A percentile compares a stretch with the other conserved stretches of the same genome.
Conservation (phyloP, 2,329 filamentous ascomycete genomes). For the Pseudopithomyces chartarum region DNA sequence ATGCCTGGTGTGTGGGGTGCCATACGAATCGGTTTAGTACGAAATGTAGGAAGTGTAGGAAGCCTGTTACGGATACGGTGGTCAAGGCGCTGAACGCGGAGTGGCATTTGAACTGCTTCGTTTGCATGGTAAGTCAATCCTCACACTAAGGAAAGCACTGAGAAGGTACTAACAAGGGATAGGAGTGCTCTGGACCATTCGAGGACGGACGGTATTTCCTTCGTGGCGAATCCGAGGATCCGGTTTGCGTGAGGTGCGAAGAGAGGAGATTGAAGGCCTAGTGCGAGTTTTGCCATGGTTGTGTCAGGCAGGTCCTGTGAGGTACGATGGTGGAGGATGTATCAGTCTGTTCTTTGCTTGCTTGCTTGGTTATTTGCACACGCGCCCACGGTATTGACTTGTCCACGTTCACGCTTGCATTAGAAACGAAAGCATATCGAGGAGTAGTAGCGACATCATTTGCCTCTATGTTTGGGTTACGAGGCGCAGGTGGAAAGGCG, state of each 20-base stretch:
- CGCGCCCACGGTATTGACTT: not conserved
- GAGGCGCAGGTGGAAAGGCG: slow-evolving; percentile 8
- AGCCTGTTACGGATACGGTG: slow-evolving; percentile 86
- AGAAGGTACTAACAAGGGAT: slow-evolving; percentile 18
- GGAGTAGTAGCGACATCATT: slow-evolving; percentile 6
- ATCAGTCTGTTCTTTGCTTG: slow-evolving; percentile 4
- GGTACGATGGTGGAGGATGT: not conserved
- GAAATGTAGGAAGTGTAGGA: slow-evolving; percentile 84
- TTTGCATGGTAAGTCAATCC: slow-evolving; percentile 64
- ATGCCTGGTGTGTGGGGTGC: slow-evolving; percentile 93
- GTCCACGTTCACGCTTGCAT: slow-evolving; percentile 1
- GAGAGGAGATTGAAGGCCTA: slow-evolving; percentile 65
- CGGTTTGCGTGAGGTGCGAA: slow-evolving; percentile 67
- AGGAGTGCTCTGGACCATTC: slow-evolving; percentile 66
- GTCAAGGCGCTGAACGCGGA: slow-evolving; percentile 86
- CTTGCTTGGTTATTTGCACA: not conserved
- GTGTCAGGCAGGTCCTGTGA: slow-evolving; percentile 11
- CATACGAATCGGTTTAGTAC: slow-evolving; percentile 90
- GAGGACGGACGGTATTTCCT: slow-evolving; percentile 68
- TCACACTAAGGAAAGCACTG: not conserved
- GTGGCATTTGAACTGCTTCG: slow-evolving; percentile 94
- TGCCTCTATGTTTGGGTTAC: not conserved
- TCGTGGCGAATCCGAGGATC: slow-evolving; percentile 61
- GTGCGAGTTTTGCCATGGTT: not conserved
- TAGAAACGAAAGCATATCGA: slow-evolving; percentile 7